Conservation (phyloP, 139 green algal species). For the Chlamydomonas sphaeroides region DNA sequence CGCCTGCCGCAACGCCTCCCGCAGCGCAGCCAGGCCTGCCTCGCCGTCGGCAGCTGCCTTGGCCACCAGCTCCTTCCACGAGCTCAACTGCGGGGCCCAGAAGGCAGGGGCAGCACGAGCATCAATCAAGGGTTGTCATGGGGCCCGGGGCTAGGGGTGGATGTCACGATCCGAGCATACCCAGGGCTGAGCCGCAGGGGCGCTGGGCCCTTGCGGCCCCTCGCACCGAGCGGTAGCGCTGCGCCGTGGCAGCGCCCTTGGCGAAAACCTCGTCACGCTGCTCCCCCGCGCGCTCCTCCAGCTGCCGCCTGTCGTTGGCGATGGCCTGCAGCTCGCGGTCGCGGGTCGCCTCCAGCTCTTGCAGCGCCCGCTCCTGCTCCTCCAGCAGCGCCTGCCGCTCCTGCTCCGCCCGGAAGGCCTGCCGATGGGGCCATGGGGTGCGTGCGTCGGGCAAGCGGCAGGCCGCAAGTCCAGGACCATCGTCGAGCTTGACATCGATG, state of each 20-base stretch:
- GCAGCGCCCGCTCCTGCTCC: background rate
- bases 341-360: background rate
- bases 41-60: background rate
- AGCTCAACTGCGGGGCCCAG: background rate
- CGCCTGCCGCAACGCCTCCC: background rate
- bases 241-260: background rate
- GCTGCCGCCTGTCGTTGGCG: constrained; percentile 11
- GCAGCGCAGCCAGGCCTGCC: background rate
- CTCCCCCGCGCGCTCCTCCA: background rate
- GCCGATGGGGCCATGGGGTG: background rate
- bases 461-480: too few relatives aligned
- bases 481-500: too few relatives aligned
- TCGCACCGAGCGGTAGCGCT: background rate
- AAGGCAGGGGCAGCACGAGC: too few relatives aligned
- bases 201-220: too few relatives aligned
- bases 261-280: background rate
- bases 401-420: background rate
- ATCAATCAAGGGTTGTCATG: too few relatives aligned
- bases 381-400: background rate
- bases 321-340: constrained; percentile 21
- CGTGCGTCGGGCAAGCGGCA: too few relatives aligned
- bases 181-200: too few relatives aligned
- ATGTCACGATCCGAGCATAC: too few relatives aligned
- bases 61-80: constrained; percentile 32
- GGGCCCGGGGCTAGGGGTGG: too few relatives aligned